Percentiles rank a stretch among this genome's conserved stretches.
phyloP scores from a whole-genome alignment of 2,329 filamentous ascomycete species.

The Cladophialophora exuberans region DNA sequence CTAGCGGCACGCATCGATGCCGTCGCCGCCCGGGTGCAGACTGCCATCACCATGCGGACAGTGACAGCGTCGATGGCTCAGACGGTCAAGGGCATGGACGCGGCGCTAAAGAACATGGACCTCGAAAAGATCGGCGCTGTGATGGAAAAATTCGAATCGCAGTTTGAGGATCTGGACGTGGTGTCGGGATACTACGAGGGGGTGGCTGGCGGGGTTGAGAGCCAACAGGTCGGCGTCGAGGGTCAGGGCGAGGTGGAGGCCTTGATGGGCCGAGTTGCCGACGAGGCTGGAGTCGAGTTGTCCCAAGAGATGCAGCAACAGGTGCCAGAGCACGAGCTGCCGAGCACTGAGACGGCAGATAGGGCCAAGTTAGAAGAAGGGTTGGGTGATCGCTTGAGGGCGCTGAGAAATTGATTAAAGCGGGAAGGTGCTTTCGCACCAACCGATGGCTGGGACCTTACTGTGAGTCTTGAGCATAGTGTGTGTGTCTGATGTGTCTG shows the following conservation, averaged over 20 bases:
- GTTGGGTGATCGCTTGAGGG: slow-evolving; percentile 38
- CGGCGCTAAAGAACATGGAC: slow-evolving; percentile 50
- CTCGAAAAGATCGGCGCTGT: slow-evolving; percentile 62
- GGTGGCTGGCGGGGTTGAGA: slow-evolving; percentile 64
- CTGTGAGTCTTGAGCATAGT: not conserved
- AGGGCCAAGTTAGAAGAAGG: slow-evolving; percentile 37
- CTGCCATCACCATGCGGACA: slow-evolving; percentile 51
- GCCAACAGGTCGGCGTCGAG: slow-evolving; percentile 46
- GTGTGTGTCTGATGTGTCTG: not conserved
- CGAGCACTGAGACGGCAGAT: slow-evolving; percentile 29
- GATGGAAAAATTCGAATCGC: slow-evolving; percentile 68
- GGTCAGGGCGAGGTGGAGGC: slow-evolving; percentile 85
- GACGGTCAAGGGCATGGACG: slow-evolving; percentile 49
- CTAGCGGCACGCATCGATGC: slow-evolving; percentile 53
- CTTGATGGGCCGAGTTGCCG: slow-evolving; percentile 80
- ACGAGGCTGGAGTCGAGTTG: slow-evolving; percentile 84
- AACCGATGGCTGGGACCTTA: not conserved
- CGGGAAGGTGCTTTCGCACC: not conserved
- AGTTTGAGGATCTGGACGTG: slow-evolving; percentile 56
- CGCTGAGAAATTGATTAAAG: slow-evolving; percentile 37
- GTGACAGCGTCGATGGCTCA: slow-evolving; percentile 50
- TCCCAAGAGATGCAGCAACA: slow-evolving; percentile 66
- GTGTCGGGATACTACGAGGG: slow-evolving; percentile 75
- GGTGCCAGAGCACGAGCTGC: slow-evolving; percentile 28
- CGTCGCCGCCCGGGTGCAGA: slow-evolving; percentile 54